A percentile compares a stretch with the other conserved stretches of the same genome.
These are phyloP conservation scores for Metschnikowia drakensbergensis DNA, from an alignment of 805 yeast genomes.

Conservation along the genomic window DNA sequence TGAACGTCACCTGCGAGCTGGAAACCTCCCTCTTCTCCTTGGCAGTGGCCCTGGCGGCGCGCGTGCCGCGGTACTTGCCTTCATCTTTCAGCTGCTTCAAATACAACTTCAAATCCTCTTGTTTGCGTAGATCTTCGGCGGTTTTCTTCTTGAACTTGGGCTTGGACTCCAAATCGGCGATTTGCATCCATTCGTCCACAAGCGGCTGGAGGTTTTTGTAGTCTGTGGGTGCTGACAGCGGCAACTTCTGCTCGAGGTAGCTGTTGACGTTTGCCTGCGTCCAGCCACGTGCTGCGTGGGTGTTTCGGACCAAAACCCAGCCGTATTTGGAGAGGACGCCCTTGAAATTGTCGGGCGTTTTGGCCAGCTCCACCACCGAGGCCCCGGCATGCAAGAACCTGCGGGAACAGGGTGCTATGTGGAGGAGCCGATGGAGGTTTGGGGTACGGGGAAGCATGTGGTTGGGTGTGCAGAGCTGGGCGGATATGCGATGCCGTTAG, in stretches of 20 bases:
- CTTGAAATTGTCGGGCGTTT: conserved; percentile 15
- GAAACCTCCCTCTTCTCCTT: conserved; percentile 1
- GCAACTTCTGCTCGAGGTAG: conserved; percentile 5
- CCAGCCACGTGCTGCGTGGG: conserved; percentile 21
- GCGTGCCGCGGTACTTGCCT: conserved; percentile 3
- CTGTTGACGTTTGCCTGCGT: conserved; percentile 13
- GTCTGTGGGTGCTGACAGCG: not conserved
- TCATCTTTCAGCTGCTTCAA: conserved; percentile 23
- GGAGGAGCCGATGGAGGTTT: too few species aligned
- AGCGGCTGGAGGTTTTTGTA: conserved; percentile 8
- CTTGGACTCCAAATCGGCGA: conserved; percentile 8
- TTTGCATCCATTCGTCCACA: conserved; percentile 18
- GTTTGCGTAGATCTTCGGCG: conserved; percentile 10
- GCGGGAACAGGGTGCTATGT: too few species aligned
- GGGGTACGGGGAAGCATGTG: too few species aligned
- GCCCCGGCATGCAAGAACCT: too few species aligned
- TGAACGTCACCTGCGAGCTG: conserved; percentile 21
- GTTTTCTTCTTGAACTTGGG: conserved; percentile 16
- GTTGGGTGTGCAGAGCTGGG: too few species aligned
- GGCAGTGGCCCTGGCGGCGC: not conserved
- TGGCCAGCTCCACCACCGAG: conserved; percentile 2
- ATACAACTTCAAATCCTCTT: conserved; percentile 21
- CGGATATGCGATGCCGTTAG: too few species aligned
- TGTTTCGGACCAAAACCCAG: conserved; percentile 22
- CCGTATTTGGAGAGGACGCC: conserved; percentile 20